These are phyloP conservation scores for Bathelium albidoporum DNA, from an alignment of 495 filamentous ascomycete genomes.

Conservation along the genomic window DNA sequence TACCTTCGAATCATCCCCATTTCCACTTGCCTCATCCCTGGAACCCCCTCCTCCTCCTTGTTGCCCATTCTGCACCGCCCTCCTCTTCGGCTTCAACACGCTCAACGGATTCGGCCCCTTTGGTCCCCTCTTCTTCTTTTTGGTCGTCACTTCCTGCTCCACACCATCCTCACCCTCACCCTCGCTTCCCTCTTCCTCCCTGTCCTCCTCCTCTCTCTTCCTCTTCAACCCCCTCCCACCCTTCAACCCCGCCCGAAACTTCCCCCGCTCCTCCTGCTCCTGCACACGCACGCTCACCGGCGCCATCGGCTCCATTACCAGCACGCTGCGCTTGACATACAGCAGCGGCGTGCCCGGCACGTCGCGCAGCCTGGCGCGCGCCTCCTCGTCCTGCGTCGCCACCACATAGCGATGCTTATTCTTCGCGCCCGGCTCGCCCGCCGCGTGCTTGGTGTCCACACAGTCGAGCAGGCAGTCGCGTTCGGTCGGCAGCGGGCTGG, in stretches of 20 bases:
- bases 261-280: constrained; percentile 58
- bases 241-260: constrained; percentile 60
- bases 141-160: constrained; percentile 28
- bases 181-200: constrained; percentile 28
- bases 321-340: constrained; percentile 74
- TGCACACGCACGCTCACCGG: constrained; percentile 48
- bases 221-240: constrained; percentile 31
- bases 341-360: constrained; percentile 71
- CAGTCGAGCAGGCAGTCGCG: constrained; percentile 68
- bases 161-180: constrained; percentile 19
- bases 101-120: constrained; percentile 87
- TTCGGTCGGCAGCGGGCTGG: constrained; percentile 63
- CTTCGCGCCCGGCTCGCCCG: constrained; percentile 36
- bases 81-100: constrained; percentile 69
- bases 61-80: constrained; percentile 3
- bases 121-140: constrained; percentile 55
- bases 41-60: not conserved
- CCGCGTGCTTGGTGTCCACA: constrained; percentile 56
- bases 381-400: constrained; percentile 57
- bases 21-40: not conserved
- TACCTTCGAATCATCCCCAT: not conserved
- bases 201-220: constrained; percentile 38
- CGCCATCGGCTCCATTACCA: constrained; percentile 87
- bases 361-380: constrained; percentile 43
- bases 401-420: constrained; percentile 92